Base-by-base conservation (phyloP, 257 asterid genomes). In the Solanum verrucosum region DNA sequence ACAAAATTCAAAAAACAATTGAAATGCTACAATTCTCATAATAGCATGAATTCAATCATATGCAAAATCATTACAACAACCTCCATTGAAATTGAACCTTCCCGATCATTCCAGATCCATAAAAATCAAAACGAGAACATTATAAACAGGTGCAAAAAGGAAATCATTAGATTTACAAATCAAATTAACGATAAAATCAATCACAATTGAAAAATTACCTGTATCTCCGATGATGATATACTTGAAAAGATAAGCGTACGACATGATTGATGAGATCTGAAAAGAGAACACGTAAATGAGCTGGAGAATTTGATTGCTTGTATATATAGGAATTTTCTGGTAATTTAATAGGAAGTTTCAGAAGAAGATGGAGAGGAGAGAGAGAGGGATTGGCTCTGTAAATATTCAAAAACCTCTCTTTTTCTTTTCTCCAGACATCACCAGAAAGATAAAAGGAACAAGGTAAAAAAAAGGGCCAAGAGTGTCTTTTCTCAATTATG, bases 201-300 rank as follows among this genome's bases (percentile, higher is more conserved):
- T 13, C 29, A 37, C 27, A 49, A 77, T 6, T 78, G 35, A 42
- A 1, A 25, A 84, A 6, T 40, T 93, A 93, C 95, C 95, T 23
- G 94, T 93, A 44, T 94, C 94, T n/a, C 96, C 96, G 89, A 94
- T 94, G 84, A 94, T 92, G 85, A 94, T 94, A 94, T 94, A 93
- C 94, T 93, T 93, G 94, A 94, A 94, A 88, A 94, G 95, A 89
- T 93, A 93, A 77, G 93, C 93, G 83, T 94, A 94, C 56, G 96
- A 93, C 96, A 94, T 92, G 71, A 88, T 87, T 86, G 74, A 83
- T 33, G 82, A 34, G 88, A 86, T 86, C 84, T 72, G 60, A 52
- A 23, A 29, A 44, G 56, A 37, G 73, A 86, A 15, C 23, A 86
- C 10, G 63, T 42, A 6, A n/a, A 42, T 78, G 40, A 79, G 67